Conservation (phyloP, 176 grass and related monocot genomes). For the Puccinellia tenuiflora region DNA sequence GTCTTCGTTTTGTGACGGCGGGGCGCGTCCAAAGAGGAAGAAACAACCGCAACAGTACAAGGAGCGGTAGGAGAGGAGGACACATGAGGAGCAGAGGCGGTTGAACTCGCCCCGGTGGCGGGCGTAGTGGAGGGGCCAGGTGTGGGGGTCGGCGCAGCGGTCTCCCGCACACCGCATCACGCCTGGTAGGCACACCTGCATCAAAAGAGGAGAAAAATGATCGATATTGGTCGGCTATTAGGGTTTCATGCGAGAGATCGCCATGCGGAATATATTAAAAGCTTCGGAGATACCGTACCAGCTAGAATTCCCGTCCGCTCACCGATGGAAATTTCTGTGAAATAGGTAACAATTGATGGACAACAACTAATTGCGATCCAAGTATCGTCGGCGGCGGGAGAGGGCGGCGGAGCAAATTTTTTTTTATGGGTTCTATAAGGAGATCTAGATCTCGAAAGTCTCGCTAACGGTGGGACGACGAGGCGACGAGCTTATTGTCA, state of each 20-base stretch:
- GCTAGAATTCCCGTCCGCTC: not conserved
- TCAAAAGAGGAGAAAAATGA: not conserved
- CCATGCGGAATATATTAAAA: not conserved
- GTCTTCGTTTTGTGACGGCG: not conserved
- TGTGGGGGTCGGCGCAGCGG: slow-evolving; percentile 19
- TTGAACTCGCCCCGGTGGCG: slow-evolving; percentile 22
- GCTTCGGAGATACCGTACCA: not conserved
- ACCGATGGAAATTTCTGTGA: not conserved
- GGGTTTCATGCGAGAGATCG: slow-evolving; percentile 8
- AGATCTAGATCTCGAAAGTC: not conserved
- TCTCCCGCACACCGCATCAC: slow-evolving; percentile 28
- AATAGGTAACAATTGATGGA: not conserved
- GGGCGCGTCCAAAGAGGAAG: slow-evolving; percentile 16
- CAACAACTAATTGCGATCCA: not conserved
- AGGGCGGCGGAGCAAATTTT: rapidly evolving
- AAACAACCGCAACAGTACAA: slow-evolving; percentile 67
- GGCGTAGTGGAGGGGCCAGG: slow-evolving; percentile 65
- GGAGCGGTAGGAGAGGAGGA: slow-evolving; percentile 52
- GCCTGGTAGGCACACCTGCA: not conserved
- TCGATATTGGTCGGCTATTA: slow-evolving; percentile 6
- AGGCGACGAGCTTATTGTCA: rapidly evolving
- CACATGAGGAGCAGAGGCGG: slow-evolving; percentile 52
- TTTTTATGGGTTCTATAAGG: rapidly evolving
- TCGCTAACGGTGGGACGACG: rapidly evolving
- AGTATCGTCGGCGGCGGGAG: rapidly evolving